Conservation (phyloP, 2,329 filamentous ascomycete species). For the Paracoccidioides lutzii region DNA sequence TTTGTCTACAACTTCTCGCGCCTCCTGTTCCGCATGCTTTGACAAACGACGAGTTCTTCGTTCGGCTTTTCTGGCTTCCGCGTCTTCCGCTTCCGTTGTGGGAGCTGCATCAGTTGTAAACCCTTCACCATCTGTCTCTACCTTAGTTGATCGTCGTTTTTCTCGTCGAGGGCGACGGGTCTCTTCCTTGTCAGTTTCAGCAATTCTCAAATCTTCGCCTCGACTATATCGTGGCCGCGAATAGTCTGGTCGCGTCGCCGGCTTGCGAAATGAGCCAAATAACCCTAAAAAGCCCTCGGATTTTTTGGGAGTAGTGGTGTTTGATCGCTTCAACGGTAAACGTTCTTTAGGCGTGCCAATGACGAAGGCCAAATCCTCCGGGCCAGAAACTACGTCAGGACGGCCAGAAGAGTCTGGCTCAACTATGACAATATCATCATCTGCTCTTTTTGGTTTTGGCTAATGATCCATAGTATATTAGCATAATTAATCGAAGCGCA, state of each 20-base stretch:
- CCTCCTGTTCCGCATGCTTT: slow-evolving; percentile 24
- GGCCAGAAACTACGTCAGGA: slow-evolving; percentile 33
- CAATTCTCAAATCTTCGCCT: slow-evolving; percentile 23
- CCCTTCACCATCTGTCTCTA: slow-evolving; percentile 40
- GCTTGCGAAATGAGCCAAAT: slow-evolving; percentile 39
- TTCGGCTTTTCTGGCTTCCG: slow-evolving; percentile 51
- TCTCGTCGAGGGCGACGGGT: slow-evolving; percentile 23
- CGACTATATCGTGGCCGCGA: slow-evolving; percentile 26
- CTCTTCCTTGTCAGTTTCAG: slow-evolving; percentile 27
- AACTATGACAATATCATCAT: slow-evolving; percentile 44
- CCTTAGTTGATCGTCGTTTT: slow-evolving; percentile 27
- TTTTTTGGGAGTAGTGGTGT: slow-evolving; percentile 49
- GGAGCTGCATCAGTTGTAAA: slow-evolving; percentile 32
- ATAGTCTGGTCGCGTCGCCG: slow-evolving; percentile 21
- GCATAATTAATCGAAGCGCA: slow-evolving; percentile 1
- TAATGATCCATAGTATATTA: slow-evolving; percentile 12
- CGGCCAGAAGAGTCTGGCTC: slow-evolving; percentile 37
- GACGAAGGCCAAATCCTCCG: slow-evolving; percentile 41
- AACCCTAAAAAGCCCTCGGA: slow-evolving; percentile 46
- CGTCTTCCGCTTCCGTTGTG: slow-evolving; percentile 36
- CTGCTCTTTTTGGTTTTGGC: slow-evolving; percentile 22
- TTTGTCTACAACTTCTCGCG: slow-evolving; percentile 21
- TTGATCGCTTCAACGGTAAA: slow-evolving; percentile 46
- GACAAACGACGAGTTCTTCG: slow-evolving; percentile 43
- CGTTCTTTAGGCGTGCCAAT: slow-evolving; percentile 38